Base-by-base conservation (phyloP, 148 eudicot species). In the Agrostemma githago region DNA sequence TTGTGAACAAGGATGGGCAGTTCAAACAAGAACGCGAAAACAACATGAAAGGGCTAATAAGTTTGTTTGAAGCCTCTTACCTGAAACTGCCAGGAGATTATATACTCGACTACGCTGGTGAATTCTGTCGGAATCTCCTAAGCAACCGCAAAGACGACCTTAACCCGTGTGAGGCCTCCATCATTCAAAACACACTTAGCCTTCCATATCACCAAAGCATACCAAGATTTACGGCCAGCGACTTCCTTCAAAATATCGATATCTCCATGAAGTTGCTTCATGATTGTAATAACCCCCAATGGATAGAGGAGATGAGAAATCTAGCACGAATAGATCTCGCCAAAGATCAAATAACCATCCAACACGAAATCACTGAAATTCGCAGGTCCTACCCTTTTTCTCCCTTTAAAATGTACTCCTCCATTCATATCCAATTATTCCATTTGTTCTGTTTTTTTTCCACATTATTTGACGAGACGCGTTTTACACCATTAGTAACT, bases 1-100 rank as follows among this genome's bases (percentile, higher is more conserved):
- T 88, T 81, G 80, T 41, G 70, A 76, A 78, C 66, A 63, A 72
- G 26, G 54, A 84, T 5, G 89, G 89, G 42, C 75, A 65, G 11
- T 86, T 88, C 65, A 77, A 73, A 57, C 12, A 73, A 64, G 73
- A 75, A 16, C 64, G 87, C 14, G 40, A 67, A 40, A 48, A 59
- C 57, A 85, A 91, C 70, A 66, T 72, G 1, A 80, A 74, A 38
- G 93, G 89, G 8, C 67, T 92, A 54, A 63, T 86, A 72, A 84
- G 83, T 46, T 80, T 89, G 8, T 89, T 78, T 71, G 94, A 91
- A 84, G 97, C 92, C 1, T 78, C 93, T 16, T 84, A 84, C 8
- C 51, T 89, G 46, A 72, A 85, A 56, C 68, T 81, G n/a, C 77
- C 80, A 69, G 92, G 83, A 62, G 96, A 90, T 79, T 61, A 82